A percentile compares a stretch with the other conserved stretches of the same genome.
Evolutionary conservation across 495 filamentous ascomycete species (phyloP).

Genomic region (Neurospora intermedia): DNA sequence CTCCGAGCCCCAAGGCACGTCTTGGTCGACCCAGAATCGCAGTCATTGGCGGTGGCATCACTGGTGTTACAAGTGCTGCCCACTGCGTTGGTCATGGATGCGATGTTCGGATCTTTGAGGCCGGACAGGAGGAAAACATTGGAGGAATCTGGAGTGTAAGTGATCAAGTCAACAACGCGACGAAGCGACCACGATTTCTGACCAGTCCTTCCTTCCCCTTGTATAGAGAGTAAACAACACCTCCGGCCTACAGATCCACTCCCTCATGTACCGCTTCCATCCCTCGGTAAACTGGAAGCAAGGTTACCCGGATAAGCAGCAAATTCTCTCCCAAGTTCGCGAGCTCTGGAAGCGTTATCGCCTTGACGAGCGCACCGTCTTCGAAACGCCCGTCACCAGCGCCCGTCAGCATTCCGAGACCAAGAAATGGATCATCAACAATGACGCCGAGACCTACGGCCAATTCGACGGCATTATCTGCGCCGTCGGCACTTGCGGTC

Average conservation of each 20-base stretch:
- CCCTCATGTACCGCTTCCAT: conserved; percentile 81
- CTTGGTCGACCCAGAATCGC: conserved; percentile 57
- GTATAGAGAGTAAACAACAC: conserved; percentile 69
- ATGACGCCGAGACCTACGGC: conserved; percentile 43
- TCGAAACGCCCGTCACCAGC: conserved; percentile 56
- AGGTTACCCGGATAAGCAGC: conserved; percentile 63
- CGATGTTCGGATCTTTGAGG: conserved; percentile 70
- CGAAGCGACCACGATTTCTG: background rate
- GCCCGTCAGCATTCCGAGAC: conserved; percentile 51
- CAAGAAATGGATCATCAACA: conserved; percentile 73
- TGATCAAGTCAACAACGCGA: background rate
- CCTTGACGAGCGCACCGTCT: conserved; percentile 57
- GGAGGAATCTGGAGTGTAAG: conserved; percentile 81
- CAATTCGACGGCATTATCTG: conserved; percentile 69
- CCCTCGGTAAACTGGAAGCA: conserved; percentile 62
- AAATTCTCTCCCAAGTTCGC: conserved; percentile 61
- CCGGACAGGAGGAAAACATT: conserved; percentile 47
- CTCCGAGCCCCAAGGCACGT: conserved; percentile 45
- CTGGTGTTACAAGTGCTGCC: conserved; percentile 69
- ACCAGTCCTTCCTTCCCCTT: background rate
- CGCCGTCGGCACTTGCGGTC: conserved; percentile 69
- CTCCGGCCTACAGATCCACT: conserved; percentile 72
- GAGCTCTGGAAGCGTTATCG: conserved; percentile 67
- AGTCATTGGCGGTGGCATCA: conserved; percentile 75
- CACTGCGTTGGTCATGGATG: conserved; percentile 85